A percentile compares a stretch with the other conserved stretches of the same genome.
Evolutionary conservation across 345 rosid species (phyloP).

Genomic region (Jatropha curcas): DNA sequence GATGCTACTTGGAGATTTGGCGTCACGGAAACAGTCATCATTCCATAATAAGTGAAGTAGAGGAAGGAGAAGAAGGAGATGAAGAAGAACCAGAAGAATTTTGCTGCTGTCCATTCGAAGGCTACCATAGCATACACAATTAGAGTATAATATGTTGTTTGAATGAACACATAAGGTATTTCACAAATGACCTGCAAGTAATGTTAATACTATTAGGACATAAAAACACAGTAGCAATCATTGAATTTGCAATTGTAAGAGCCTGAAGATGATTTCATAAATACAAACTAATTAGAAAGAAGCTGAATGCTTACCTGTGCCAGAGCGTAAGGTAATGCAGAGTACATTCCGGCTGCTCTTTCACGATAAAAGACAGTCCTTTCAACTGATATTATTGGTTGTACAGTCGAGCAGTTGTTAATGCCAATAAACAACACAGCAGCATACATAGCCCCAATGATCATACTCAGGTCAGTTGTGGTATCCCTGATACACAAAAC

Average conservation of each 20-base stretch:
- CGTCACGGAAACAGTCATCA: conserved; percentile 36
- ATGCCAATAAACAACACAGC: conserved; percentile 60
- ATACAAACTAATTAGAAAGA: no score
- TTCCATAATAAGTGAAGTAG: conserved; percentile 35
- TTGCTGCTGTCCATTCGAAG: conserved; percentile 32
- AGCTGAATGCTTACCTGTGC: conserved; percentile 48
- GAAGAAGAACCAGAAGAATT: conserved; percentile 36
- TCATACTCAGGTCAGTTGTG: conserved; percentile 48
- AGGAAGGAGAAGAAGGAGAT: conserved; percentile 25
- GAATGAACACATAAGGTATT: conserved; percentile 37
- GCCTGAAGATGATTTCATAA: no score
- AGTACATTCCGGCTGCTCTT: conserved; percentile 69
- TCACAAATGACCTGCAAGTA: conserved; percentile 48
- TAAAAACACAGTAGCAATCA: no score
- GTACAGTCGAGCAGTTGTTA: conserved; percentile 66
- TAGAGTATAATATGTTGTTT: conserved; percentile 23
- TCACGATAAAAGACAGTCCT: conserved; percentile 72
- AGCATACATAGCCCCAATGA: conserved; percentile 73
- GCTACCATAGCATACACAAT: conserved; percentile 38
- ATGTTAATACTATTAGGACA: no score
- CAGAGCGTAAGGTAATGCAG: conserved; percentile 45
- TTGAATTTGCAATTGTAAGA: no score
- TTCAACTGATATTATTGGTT: conserved; percentile 66
- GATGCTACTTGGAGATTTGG: conserved; percentile 36
- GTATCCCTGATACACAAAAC: conserved; percentile 35